phyloP scores from a whole-genome alignment of 345 rosid genomes.

The Capsella bursapastoris region DNA sequence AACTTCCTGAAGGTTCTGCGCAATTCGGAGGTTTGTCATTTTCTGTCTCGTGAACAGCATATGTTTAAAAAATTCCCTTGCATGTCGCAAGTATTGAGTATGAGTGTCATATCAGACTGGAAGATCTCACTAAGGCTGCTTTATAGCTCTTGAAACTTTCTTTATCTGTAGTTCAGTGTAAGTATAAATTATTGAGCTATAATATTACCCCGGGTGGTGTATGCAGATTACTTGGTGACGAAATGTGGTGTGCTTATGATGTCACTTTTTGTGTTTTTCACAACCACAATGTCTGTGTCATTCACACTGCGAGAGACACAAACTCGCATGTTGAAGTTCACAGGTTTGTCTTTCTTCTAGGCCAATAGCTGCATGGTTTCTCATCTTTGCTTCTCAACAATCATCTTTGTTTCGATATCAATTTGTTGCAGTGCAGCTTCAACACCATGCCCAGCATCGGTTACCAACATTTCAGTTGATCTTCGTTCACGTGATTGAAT shows the following conservation, averaged over 20 bases:
- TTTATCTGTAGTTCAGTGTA: slow-evolving; percentile 21
- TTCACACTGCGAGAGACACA: slow-evolving; percentile 98
- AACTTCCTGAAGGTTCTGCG: slow-evolving; percentile 78
- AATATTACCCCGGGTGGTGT: slow-evolving; percentile 17
- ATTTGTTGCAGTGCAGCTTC: slow-evolving; percentile 96
- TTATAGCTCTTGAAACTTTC: slow-evolving; percentile 20
- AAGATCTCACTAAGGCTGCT: slow-evolving; percentile 16
- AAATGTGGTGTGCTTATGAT: slow-evolving; percentile 99
- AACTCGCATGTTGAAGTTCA: slow-evolving; percentile 95
- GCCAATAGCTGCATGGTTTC: slow-evolving; percentile 10
- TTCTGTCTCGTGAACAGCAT: slow-evolving; percentile 4
- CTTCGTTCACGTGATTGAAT: slow-evolving; percentile 95
- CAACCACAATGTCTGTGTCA: slow-evolving; percentile 99
- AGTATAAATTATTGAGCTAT: neutral
- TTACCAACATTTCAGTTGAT: slow-evolving; percentile 98
- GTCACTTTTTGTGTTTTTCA: slow-evolving; percentile 97
- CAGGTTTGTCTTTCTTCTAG: slow-evolving; percentile 59
- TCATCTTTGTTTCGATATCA: slow-evolving; percentile 44
- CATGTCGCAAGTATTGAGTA: neutral
- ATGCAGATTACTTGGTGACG: slow-evolving; percentile 93
- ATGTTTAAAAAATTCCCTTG: neutral
- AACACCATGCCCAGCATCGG: slow-evolving; percentile 97
- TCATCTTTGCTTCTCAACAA: slow-evolving; percentile 28
- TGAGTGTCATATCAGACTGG: slow-evolving; percentile 1
- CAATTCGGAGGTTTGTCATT: slow-evolving; percentile 81